Evolutionary conservation across 106 monocot species (phyloP), one percentile per base, ranked within the genome.

Genomic region (Platanthera guangdongensis): DNA sequence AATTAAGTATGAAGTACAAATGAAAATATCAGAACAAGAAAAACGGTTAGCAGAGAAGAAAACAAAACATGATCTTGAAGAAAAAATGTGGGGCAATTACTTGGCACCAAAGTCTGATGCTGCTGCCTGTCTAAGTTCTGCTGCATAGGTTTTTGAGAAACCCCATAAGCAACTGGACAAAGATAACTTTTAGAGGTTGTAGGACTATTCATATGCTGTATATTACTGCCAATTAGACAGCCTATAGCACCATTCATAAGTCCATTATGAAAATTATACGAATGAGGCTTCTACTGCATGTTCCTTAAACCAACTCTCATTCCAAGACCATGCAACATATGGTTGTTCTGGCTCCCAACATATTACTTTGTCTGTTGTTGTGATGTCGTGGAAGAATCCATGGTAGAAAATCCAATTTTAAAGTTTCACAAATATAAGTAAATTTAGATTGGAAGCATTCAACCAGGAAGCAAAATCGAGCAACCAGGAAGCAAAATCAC

Each of bases 211-310:
- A 75, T 71, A 39, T 82, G 75, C 30, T 85, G 92, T 74, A 82
- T 73, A 57, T 83, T 92, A 80, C 75, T 88, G 47, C 87, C 88
- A 74, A 79, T 80, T 74, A 85, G 78, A 8, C 87, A 78, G 71
- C 86, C 76, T 22, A 9, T 47, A 54, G 83, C 81, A 71, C 83
- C 85, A 83, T 79, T 87, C 49, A 84, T 49, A 72, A 84, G 77
- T 52, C 82, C 87, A 83, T 93, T 85, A 72, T 82, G 25, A 32
- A 93, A 87, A 71, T 83, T 91, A 87, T 92, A 90, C 3, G 84
- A 9, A 14, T 83, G 74, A 49, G 76, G 59, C 54, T 84, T 90
- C 7, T 89, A 85, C 77, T 86, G 90, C 79, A 93, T 64, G 69
- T 82, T 93, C 71, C 85, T 87, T 73, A 84, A 57, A 73, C 80